Evolutionary conservation across 2,329 filamentous ascomycete species (phyloP).

Genomic region (Aaosphaeria pasadenensis): DNA sequence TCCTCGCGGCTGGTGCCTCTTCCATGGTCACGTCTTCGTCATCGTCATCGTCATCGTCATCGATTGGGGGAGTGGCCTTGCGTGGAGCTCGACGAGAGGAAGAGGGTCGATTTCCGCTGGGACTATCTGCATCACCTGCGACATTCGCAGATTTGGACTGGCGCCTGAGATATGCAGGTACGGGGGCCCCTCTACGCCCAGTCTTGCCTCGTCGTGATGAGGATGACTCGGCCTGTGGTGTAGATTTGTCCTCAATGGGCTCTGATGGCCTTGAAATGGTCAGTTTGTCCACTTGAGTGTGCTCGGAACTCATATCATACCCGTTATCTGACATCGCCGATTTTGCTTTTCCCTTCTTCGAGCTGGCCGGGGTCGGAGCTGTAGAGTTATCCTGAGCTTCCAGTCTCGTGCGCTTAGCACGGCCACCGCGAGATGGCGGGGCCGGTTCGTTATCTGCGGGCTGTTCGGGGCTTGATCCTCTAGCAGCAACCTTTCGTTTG

Average conservation of each 20-base stretch:
- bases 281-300: not conserved
- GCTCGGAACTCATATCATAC: constrained; percentile 45
- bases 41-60: constrained; percentile 71
- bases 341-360: constrained; percentile 59
- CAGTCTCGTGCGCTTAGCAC: constrained; percentile 59
- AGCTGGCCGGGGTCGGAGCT: constrained; percentile 43
- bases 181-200: constrained; percentile 64
- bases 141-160: constrained; percentile 17
- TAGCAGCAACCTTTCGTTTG: constrained; percentile 72
- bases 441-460: constrained; percentile 39
- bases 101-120: constrained; percentile 15
- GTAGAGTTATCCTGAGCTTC: constrained; percentile 52
- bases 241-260: constrained; percentile 59
- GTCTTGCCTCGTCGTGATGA: constrained; percentile 73
- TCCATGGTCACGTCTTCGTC: not conserved
- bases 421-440: constrained; percentile 33
- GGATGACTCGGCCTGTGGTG: constrained; percentile 51
- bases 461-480: constrained; percentile 45
- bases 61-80: constrained; percentile 40
- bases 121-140: constrained; percentile 17
- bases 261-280: constrained; percentile 55
- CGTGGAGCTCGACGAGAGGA: constrained; percentile 31
- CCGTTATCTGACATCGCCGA: constrained; percentile 69
- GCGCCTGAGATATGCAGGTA: constrained; percentile 42
- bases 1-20: constrained; percentile 63